Evolutionary conservation across 306 rosid species (phyloP).

Genomic region (Pterocarpus macrocarpus): DNA sequence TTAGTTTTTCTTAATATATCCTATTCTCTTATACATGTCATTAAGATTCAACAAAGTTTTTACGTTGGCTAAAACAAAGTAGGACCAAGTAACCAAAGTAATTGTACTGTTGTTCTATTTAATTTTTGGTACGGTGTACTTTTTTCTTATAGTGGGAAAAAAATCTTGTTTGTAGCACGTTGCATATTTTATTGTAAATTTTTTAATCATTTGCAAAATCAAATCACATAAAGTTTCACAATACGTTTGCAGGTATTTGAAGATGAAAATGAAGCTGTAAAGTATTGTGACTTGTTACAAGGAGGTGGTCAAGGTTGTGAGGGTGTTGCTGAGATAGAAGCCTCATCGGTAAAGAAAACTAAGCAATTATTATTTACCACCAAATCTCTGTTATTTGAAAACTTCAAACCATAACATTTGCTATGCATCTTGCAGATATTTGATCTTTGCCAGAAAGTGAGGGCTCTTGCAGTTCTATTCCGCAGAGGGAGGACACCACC

Average conservation of each 20-base stretch:
- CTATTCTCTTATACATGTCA: too few species aligned
- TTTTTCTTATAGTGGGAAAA: not conserved
- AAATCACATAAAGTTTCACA: conserved; percentile 29
- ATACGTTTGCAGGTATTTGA: conserved; percentile 76
- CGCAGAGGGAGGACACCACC: conserved; percentile 97
- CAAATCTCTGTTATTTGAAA: conserved; percentile 7
- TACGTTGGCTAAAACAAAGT: not conserved
- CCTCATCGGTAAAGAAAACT: conserved; percentile 78
- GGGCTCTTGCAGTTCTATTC: conserved; percentile 93
- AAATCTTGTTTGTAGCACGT: conserved; percentile 18
- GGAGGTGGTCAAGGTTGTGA: conserved; percentile 96
- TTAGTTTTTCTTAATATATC: conserved; percentile 12
- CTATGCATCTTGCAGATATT: conserved; percentile 65
- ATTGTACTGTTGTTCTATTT: not conserved
- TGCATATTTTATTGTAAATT: conserved; percentile 18
- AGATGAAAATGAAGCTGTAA: conserved; percentile 92
- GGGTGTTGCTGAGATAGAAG: conserved; percentile 98
- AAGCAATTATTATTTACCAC: conserved; percentile 30
- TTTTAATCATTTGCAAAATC: not conserved
- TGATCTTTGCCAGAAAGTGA: conserved; percentile 88
- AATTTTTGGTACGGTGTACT: not conserved
- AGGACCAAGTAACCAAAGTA: not conserved
- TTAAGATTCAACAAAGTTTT: too few species aligned
- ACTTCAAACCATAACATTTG: conserved; percentile 21
- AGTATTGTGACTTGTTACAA: conserved; percentile 88